These are phyloP conservation scores for Paracamarosporium sp. DNA, from an alignment of 2,329 filamentous ascomycete genomes.

Conservation along the genomic window DNA sequence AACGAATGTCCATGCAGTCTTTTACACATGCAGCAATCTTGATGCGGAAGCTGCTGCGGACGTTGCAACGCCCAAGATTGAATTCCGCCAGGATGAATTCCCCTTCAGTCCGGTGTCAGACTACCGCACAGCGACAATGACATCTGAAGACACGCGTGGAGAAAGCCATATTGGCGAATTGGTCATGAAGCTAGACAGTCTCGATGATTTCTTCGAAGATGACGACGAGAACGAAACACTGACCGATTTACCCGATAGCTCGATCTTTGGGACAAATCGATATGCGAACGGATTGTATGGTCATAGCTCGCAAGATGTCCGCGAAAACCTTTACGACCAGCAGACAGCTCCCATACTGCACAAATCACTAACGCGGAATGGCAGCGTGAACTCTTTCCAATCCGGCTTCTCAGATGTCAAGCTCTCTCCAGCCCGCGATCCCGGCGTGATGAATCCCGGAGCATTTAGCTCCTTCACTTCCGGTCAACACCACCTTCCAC, in stretches of 20 bases:
- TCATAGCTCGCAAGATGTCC: conserved; percentile 65
- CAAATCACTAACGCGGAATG: conserved; percentile 76
- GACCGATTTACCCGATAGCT: conserved; percentile 42
- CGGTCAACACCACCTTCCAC: conserved; percentile 23
- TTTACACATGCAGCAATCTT: conserved; percentile 80
- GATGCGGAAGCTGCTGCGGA: conserved; percentile 59
- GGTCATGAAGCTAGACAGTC: conserved; percentile 65
- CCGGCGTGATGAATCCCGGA: conserved; percentile 63
- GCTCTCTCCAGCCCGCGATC: conserved; percentile 63
- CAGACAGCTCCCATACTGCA: conserved; percentile 90
- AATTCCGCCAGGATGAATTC: conserved; percentile 91
- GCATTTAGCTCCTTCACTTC: conserved; percentile 54
- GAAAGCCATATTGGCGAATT: conserved; percentile 83
- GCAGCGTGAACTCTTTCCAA: conserved; percentile 78
- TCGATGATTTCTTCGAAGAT: conserved; percentile 63
- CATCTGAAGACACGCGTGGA: conserved; percentile 79
- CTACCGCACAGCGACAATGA: conserved; percentile 87
- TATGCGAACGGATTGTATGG: conserved; percentile 34
- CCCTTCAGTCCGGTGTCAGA: conserved; percentile 72
- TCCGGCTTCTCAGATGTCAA: conserved; percentile 82
- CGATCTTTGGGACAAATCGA: conserved; percentile 32
- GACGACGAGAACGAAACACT: conserved; percentile 46
- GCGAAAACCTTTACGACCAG: conserved; percentile 87
- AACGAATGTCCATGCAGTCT: conserved; percentile 92
- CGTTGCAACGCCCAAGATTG: conserved; percentile 81